Evolutionary conservation across 23 red algal species (phyloP), one percentile per base, ranked within the genome.

Genomic region (Gracilaria vermiculophylla): DNA sequence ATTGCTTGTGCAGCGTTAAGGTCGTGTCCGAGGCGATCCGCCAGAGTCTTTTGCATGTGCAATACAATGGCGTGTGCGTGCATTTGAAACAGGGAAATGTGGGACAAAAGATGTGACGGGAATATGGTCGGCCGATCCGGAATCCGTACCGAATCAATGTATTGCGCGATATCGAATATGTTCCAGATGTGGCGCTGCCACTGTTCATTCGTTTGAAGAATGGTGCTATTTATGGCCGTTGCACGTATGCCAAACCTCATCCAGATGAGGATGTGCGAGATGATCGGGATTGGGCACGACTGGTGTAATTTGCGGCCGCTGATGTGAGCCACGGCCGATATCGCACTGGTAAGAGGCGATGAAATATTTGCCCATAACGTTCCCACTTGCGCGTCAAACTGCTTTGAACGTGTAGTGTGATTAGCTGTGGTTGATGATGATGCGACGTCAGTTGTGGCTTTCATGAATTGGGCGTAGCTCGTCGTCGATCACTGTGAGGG

Each of bases 321-420:
- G n/a, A 73, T 48, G 42, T 73, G 67, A 28, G 42, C 39, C 39
- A 73, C 67, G 6, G 67, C 67, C 10, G n/a, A n/a, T 28, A 73
- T 47, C 1, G 40, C 67, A 28, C 15, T 42, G 5, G 70, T 77
- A 37, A 88, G 31, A 2, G 84, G 84, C 28, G 84, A 76, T 15
- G n/a, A 48, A 7, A 43, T 41, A 23, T 52, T 62, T 19, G 36
- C 27, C 69, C 84, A 88, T 5, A 88, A 40, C 44, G 84, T 88
- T 14, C 84, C 84, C 21, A 88, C 76, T 4, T 39, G 49, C 31
- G 49, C 12, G 27, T 76, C 70, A 76, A 29, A 48, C n/a, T 48
- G 6, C 70, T 76, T 45, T 76, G 70, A 45, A 64, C 14, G 29
- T 11, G 58, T 2, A 1, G 29, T 23, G 58, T 35, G 7, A 28